Base-by-base conservation (phyloP, 129 eudicot genomes). In the Helichrysum umbraculigerum region DNA sequence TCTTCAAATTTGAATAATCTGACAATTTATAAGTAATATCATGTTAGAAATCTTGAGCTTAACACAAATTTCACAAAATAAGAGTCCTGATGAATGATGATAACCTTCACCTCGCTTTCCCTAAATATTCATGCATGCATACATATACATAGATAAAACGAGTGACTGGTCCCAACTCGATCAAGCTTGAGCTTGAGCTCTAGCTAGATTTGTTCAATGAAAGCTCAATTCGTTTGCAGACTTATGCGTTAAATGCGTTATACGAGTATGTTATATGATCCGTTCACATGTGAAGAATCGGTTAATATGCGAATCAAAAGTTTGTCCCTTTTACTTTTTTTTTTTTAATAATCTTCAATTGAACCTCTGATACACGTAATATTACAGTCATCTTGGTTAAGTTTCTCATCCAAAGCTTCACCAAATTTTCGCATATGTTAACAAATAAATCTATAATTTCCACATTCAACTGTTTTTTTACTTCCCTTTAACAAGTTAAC, bases 1-100 rank as follows among this genome's bases (percentile, higher is more conserved):
- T 91, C 85, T 85, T 91, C 62, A 91, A 69, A 20, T 83, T 83
- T n/a, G 97, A 89, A 78, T 80, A 82, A 64, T 74, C 97, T 91
- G 73, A 72, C 50, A 72, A 72, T 34, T 47, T 34, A 70, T 63
- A 3, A 52, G 64, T 34, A 15, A 68, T n/a, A 68, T 67, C 7
- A 30, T 16, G 16, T 64, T 33, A 64, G 8, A 15, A 8, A 29
- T 17, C 41, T 14, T 4, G 15, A 63, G 17, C 62, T n/a, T 57
- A 30, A 64, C 16, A 15, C 39, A 14, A 62, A 57, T 20, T 57
- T 57, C 62, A 20, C 62, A 57, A 6, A 57, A 4, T 21, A 57
- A 6, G 28, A 19, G 22, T 57, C 62, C 20, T 57, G 17, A 57
- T 57, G 6, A 6, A 7, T 57, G 17, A 57, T 57, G 6, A 6